These are phyloP conservation scores for Crithidia bombi DNA, from an alignment of 208 protist genomes.

Conservation along the genomic window DNA sequence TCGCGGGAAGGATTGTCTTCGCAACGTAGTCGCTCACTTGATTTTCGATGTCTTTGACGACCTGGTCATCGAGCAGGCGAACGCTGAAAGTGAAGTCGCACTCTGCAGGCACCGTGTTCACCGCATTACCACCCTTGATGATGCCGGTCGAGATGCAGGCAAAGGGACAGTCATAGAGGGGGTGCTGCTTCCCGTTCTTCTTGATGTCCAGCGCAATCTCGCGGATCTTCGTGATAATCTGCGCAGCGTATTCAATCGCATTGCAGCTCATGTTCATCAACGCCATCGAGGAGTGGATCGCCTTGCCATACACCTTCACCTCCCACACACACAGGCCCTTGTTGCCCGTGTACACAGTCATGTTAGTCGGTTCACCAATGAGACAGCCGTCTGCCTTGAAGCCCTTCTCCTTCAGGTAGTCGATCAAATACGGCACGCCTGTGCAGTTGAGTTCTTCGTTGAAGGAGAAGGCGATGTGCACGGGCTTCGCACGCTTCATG, in stretches of 20 bases:
- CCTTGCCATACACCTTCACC: slow-evolving; percentile 48
- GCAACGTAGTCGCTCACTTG: slow-evolving; percentile 38
- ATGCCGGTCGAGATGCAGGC: slow-evolving; percentile 36
- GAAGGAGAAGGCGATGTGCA: slow-evolving; percentile 56
- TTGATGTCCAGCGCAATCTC: slow-evolving; percentile 40
- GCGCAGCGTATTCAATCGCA: slow-evolving; percentile 41
- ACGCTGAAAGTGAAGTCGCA: slow-evolving; percentile 49
- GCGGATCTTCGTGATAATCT: slow-evolving; percentile 47
- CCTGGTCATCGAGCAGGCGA: slow-evolving; percentile 26
- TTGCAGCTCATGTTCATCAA: slow-evolving; percentile 48
- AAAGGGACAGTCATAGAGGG: slow-evolving; percentile 33
- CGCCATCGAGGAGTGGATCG: slow-evolving; percentile 51
- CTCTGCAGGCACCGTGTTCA: slow-evolving; percentile 50
- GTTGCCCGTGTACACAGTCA: slow-evolving; percentile 16
- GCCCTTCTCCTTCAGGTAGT: slow-evolving; percentile 37
- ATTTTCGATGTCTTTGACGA: slow-evolving; percentile 16
- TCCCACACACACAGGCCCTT: slow-evolving; percentile 15
- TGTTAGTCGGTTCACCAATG: slow-evolving; percentile 11
- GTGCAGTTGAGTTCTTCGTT: slow-evolving; percentile 53
- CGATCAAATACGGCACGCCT: slow-evolving; percentile 40
- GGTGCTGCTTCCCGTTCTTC: slow-evolving; percentile 26
- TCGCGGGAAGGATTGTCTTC: slow-evolving; percentile 26
- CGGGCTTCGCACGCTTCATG: slow-evolving; percentile 50
- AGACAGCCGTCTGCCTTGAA: slow-evolving; percentile 37
- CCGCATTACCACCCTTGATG: slow-evolving; percentile 49